Evolutionary conservation across 306 rosid species (phyloP), one percentile per base, ranked within the genome.

Genomic region (Morella rubra): DNA sequence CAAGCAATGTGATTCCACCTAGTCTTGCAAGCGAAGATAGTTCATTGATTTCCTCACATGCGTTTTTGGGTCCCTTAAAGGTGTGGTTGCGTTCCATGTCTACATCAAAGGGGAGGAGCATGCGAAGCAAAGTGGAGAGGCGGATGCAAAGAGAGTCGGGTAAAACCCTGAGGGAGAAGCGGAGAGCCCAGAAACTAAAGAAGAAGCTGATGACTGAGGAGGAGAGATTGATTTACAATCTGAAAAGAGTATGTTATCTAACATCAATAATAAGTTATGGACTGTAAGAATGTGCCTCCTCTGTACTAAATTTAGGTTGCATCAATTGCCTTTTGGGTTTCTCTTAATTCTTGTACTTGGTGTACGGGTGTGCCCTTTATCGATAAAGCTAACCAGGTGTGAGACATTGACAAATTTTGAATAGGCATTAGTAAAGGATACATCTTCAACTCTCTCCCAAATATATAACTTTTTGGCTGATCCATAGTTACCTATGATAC

Each of bases 181-280:
- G 96, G 50, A 83, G 93, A 71, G 99, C 99, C 44, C 89, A 89
- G 52, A 92, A 90, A 73, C 73, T 95, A 77, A 91, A 87, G 85
- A 90, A 90, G 88, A 95, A 95, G 80, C 90, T 95, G 56, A 95
- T 92, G 99, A 95, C 97, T 0, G 99, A 92, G 79, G 95, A 88
- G 81, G 97, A 95, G 85, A 87, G 97, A 81, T 91, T 86, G 37
- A 66, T 92, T 86, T 92, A 89, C 91, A 92, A 90, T 73, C 99
- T 92, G 73, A 95, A 92, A 88, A 90, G 97, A 84, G 99, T 95
- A 87, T 77, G 71, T 54, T 80, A 32, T 80, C 79, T 69, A 8
- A 5, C n/a, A 62, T 46, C 59, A 68, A 51, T 66, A 14, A 7
- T 54, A 37, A 37, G 51, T 47, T 40, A 42, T 83, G 73, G 71